A percentile compares a stretch with the other conserved stretches of the same genome.
phyloP scores from a whole-genome alignment of 106 monocot genomes.

The Ottelia alismoides region DNA sequence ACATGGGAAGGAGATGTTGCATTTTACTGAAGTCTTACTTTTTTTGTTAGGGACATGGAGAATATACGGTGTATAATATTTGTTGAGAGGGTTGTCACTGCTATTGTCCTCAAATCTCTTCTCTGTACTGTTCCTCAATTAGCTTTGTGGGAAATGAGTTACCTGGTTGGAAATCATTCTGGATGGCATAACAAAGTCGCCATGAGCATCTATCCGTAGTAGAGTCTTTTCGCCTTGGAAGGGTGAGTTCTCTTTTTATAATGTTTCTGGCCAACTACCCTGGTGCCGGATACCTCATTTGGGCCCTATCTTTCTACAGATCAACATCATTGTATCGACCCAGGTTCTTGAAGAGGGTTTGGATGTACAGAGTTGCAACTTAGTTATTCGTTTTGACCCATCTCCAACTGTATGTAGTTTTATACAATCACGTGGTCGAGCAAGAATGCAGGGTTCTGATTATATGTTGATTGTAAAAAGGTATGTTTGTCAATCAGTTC shows the following conservation, averaged over 20 bases:
- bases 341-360: slow-evolving; percentile 73
- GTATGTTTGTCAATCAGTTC: too few relatives aligned
- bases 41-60: slow-evolving; percentile 22
- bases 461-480: slow-evolving; percentile 38
- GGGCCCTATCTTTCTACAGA: slow-evolving; percentile 15
- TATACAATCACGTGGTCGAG: slow-evolving; percentile 71
- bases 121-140: slow-evolving; percentile 24
- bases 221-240: slow-evolving; percentile 43
- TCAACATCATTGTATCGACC: slow-evolving; percentile 57
- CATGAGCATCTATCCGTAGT: slow-evolving; percentile 42
- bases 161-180: slow-evolving; percentile 39
- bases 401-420: slow-evolving; percentile 50
- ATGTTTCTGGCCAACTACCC: background rate
- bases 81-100: slow-evolving; percentile 61
- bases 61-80: slow-evolving; percentile 64
- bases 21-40: too few relatives aligned
- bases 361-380: slow-evolving; percentile 66
- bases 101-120: slow-evolving; percentile 38
- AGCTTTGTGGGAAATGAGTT: slow-evolving; percentile 25
- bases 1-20: too few relatives aligned
- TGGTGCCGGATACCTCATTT: background rate
- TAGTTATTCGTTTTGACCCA: slow-evolving; percentile 61
- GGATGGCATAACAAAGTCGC: slow-evolving; percentile 28
- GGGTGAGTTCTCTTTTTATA: slow-evolving; percentile 19
- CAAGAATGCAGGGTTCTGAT: slow-evolving; percentile 49